Percentiles rank a stretch among this genome's conserved stretches.
Evolutionary conservation across 441 rosid species (phyloP).

Genomic region (Metrosideros polymorpha): DNA sequence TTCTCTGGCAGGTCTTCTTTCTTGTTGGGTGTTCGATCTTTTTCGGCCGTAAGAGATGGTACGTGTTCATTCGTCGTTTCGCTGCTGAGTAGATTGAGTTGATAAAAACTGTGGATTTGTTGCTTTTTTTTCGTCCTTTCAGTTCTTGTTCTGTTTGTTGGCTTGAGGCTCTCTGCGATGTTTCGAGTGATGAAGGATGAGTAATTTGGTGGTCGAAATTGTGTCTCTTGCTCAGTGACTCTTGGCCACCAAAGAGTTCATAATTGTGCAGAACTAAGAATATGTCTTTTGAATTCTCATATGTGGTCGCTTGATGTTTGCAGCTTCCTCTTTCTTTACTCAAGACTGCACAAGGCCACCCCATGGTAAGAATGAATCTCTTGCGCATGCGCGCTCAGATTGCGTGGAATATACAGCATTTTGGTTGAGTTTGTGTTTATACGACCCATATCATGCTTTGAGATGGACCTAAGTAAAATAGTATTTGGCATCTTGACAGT

Average conservation of each 20-base stretch:
- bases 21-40: background rate
- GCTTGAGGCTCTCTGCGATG: background rate
- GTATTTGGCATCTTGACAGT: conserved; percentile 27
- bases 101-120: background rate
- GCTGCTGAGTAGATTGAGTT: background rate
- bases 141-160: background rate
- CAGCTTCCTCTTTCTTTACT: conserved; percentile 96
- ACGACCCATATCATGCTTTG: background rate
- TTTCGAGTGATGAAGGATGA: background rate
- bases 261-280: background rate
- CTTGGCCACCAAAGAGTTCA: background rate
- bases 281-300: background rate
- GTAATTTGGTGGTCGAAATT: background rate
- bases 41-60: background rate
- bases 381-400: background rate
- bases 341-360: conserved; percentile 96
- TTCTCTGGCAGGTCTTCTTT: background rate
- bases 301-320: background rate
- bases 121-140: background rate
- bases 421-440: conserved; percentile 6
- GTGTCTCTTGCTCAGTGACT: background rate
- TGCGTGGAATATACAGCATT: background rate
- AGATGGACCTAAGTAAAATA: background rate
- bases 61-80: background rate
- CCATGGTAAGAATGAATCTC: conserved; percentile 47